A percentile compares a stretch with the other conserved stretches of the same genome.
Conservation (phyloP, 352 stramenopile species). For the Globisporangium radiosum region DNA sequence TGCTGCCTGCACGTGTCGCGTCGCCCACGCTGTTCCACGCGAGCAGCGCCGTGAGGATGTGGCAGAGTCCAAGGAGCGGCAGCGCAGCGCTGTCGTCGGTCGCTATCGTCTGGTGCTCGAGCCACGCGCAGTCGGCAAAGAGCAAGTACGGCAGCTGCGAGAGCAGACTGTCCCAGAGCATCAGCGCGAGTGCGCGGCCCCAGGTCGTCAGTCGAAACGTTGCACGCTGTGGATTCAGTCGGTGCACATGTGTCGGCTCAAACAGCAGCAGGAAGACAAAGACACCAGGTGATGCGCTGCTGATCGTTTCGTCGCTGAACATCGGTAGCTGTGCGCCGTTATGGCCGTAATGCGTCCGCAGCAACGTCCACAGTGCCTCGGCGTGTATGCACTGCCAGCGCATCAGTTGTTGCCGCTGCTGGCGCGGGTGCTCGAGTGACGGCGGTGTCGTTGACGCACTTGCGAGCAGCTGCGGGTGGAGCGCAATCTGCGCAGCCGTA, state of each 20-base stretch:
- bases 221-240: constrained; percentile 16
- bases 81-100: constrained; percentile 17
- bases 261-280: constrained; percentile 55
- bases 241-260: constrained; percentile 25
- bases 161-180: constrained; percentile 41
- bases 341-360: background rate
- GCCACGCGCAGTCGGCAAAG: constrained; percentile 63
- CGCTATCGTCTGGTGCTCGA: constrained; percentile 36
- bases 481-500: too few relatives aligned
- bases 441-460: too few relatives aligned
- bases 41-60: constrained; percentile 42
- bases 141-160: constrained; percentile 48
- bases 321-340: too few relatives aligned
- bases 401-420: too few relatives aligned
- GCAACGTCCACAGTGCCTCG: too few relatives aligned
- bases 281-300: constrained; percentile 20
- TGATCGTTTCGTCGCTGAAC: background rate
- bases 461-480: too few relatives aligned
- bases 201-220: constrained; percentile 40
- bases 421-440: too few relatives aligned
- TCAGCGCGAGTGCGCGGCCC: constrained; percentile 26
- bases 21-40: constrained; percentile 37
- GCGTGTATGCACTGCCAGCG: too few relatives aligned
- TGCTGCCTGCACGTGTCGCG: constrained; percentile 17
- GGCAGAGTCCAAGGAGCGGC: constrained; percentile 38